Percentiles rank a stretch among this genome's conserved stretches.
phyloP scores from a whole-genome alignment of 2,329 filamentous ascomycete genomes.

The Periconia macrospinosa region DNA sequence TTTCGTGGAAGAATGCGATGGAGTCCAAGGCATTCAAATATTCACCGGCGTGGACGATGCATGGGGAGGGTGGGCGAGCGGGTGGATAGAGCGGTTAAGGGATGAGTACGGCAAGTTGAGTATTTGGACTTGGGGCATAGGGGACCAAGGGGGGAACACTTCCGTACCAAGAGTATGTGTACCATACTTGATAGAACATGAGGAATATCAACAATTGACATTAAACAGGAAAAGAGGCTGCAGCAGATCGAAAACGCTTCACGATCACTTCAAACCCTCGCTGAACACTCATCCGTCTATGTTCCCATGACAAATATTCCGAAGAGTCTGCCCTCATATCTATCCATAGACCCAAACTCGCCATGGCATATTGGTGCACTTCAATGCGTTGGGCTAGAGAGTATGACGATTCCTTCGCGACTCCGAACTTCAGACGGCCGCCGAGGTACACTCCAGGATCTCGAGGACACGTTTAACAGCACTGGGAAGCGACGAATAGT shows the following conservation, averaged over 20 bases:
- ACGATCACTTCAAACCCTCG: conserved; percentile 68
- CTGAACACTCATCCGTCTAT: conserved; percentile 73
- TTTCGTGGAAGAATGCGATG: conserved; percentile 91
- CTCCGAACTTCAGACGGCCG: conserved; percentile 52
- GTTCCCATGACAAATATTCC: conserved; percentile 71
- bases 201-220: conserved; percentile 13
- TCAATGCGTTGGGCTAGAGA: conserved; percentile 76
- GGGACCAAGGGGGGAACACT: conserved; percentile 54
- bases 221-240: conserved; percentile 60
- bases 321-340: conserved; percentile 56
- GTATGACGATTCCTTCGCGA: conserved; percentile 74
- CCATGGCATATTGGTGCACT: conserved; percentile 81
- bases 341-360: conserved; percentile 65
- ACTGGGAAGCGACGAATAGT: conserved; percentile 81
- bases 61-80: conserved; percentile 51
- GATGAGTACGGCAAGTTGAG: conserved; percentile 90
- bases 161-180: conserved; percentile 46
- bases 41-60: conserved; percentile 57
- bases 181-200: not conserved
- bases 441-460: conserved; percentile 60
- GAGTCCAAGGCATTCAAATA: conserved; percentile 81
- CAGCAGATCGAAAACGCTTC: conserved; percentile 74
- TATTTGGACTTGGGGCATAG: conserved; percentile 84
- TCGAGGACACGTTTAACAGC: conserved; percentile 69
- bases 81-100: conserved; percentile 65